Evolutionary conservation across 345 rosid genomes (phyloP).

Genomic region (Lepidium didymum): DNA sequence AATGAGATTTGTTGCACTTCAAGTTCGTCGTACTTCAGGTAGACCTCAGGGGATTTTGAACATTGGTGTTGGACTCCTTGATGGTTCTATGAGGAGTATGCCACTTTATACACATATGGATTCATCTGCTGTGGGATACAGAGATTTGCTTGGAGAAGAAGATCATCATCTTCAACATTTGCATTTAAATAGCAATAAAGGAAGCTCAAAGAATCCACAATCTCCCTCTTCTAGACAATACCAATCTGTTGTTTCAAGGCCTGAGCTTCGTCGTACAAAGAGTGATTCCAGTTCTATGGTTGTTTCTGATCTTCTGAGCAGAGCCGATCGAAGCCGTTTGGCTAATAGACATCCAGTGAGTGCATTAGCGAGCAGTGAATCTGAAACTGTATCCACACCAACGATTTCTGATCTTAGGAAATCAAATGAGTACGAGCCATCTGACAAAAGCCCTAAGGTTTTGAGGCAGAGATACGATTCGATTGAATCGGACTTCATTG

Average conservation of each 20-base stretch:
- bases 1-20: conserved; percentile 80
- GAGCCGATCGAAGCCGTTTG: conserved; percentile 24
- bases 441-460: neutral
- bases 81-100: conserved; percentile 85
- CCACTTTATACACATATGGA: conserved; percentile 57
- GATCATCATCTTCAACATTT: conserved; percentile 33
- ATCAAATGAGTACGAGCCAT: neutral
- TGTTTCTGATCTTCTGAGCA: conserved; percentile 17
- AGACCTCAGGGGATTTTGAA: conserved; percentile 85
- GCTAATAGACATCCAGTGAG: conserved; percentile 17
- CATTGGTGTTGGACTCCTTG: conserved; percentile 74
- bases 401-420: neutral
- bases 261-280: conserved; percentile 61
- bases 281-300: conserved; percentile 71
- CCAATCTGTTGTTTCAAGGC: conserved; percentile 27
- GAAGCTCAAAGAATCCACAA: conserved; percentile 21
- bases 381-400: conserved; percentile 8
- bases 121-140: conserved; percentile 72
- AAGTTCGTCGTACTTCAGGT: conserved; percentile 76
- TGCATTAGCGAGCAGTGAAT: conserved; percentile 6
- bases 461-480: neutral
- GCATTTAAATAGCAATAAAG: conserved; percentile 22
- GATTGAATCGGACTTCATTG: conserved; percentile 9
- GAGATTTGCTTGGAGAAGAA: conserved; percentile 68
- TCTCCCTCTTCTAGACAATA: conserved; percentile 20